These are phyloP conservation scores for Boletus sp. DNA, from an alignment of 768 basidiomycete genomes.

Conservation along the genomic window DNA sequence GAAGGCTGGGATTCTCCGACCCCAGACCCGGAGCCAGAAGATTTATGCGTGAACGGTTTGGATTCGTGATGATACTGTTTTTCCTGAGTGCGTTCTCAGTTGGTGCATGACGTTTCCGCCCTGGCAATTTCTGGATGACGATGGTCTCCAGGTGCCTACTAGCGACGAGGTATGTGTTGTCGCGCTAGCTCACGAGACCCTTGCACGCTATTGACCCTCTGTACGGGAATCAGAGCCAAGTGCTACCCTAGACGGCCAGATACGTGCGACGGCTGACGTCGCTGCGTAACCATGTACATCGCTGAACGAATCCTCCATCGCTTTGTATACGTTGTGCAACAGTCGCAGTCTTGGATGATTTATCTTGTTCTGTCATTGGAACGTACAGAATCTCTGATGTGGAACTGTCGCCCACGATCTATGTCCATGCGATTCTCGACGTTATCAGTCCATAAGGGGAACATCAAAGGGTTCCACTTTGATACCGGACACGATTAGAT, in stretches of 20 bases:
- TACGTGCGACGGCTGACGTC: neutral
- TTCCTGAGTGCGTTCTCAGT: neutral
- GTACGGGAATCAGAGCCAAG: neutral
- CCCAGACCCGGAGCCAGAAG: neutral
- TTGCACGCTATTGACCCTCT: neutral
- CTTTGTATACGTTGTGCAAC: neutral
- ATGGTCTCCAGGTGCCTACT: neutral
- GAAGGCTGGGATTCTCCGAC: neutral
- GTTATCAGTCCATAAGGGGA: neutral
- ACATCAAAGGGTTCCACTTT: neutral
- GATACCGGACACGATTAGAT: slow-evolving; percentile 4
- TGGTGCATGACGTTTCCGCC: neutral
- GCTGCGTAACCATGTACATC: neutral
- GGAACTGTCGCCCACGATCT: neutral
- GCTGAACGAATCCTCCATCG: neutral
- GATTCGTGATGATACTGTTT: neutral
- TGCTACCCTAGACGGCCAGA: neutral
- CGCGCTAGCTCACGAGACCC: neutral
- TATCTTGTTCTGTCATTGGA: neutral
- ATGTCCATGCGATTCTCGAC: neutral
- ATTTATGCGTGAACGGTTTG: neutral
- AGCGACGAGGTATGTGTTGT: neutral
- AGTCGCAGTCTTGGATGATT: neutral
- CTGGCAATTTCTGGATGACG: neutral
- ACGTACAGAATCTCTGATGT: neutral